Evolutionary conservation across 2,329 filamentous ascomycete species (phyloP).

Genomic region (Botrytis porri): DNA sequence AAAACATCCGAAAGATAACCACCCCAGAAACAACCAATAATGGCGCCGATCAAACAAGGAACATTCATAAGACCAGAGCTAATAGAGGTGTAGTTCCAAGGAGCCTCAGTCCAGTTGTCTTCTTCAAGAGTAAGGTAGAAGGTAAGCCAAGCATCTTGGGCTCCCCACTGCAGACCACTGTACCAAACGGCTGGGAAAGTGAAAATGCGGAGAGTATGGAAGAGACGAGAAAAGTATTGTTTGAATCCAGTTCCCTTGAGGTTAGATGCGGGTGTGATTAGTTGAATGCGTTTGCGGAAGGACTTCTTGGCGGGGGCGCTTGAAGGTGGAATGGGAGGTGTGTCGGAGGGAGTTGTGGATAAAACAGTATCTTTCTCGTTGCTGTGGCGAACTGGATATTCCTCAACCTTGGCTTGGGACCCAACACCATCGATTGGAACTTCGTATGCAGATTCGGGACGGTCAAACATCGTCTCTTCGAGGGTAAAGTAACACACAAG

Average conservation of each 20-base stretch:
- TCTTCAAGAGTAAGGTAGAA: slow-evolving; percentile 59
- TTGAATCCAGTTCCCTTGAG: slow-evolving; percentile 51
- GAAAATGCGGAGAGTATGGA: slow-evolving; percentile 55
- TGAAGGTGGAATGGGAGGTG: slow-evolving; percentile 11
- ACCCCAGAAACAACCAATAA: slow-evolving; percentile 55
- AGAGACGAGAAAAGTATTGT: slow-evolving; percentile 52
- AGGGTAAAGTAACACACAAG: slow-evolving; percentile 50
- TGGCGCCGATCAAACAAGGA: slow-evolving; percentile 52
- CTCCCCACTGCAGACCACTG: slow-evolving; percentile 57
- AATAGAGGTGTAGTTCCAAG: slow-evolving; percentile 54
- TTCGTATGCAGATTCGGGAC: slow-evolving; percentile 40
- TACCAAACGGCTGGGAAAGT: slow-evolving; percentile 56
- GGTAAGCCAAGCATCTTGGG: slow-evolving; percentile 58
- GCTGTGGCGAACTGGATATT: background rate
- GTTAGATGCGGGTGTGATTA: slow-evolving; percentile 55
- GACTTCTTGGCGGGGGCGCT: slow-evolving; percentile 40
- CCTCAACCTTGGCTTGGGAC: background rate
- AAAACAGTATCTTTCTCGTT: slow-evolving; percentile 24
- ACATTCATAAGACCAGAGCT: slow-evolving; percentile 57
- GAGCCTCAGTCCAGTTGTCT: slow-evolving; percentile 51
- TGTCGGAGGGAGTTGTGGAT: slow-evolving; percentile 19
- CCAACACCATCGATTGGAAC: slow-evolving; percentile 30
- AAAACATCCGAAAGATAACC: slow-evolving; percentile 56
- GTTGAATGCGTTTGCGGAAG: slow-evolving; percentile 53
- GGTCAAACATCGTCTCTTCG: slow-evolving; percentile 52